phyloP scores from a whole-genome alignment of 768 basidiomycete genomes.

The Omphalotus guepiniiformis region DNA sequence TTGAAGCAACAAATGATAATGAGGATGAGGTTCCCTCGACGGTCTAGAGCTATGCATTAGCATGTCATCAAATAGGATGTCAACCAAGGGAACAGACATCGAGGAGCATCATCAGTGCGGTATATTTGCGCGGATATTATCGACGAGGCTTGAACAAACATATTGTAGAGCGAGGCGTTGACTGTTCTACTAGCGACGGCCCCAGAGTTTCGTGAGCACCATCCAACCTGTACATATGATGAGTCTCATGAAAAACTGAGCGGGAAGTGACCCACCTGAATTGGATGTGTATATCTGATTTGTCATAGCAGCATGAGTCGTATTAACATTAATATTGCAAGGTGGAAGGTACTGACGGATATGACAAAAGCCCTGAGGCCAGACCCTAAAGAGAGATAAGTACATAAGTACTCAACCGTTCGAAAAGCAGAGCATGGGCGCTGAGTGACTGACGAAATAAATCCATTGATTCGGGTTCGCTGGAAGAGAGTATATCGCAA shows the following conservation, averaged over 20 bases:
- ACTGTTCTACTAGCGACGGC: slow-evolving; percentile 57
- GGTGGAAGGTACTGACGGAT: slow-evolving; percentile 28
- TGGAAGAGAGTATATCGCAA: slow-evolving; percentile 49
- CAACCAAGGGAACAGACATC: slow-evolving; percentile 32
- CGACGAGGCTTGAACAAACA: slow-evolving; percentile 42
- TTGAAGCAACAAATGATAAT: slow-evolving; percentile 50
- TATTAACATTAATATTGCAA: slow-evolving; percentile 15
- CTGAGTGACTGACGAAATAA: slow-evolving; percentile 39
- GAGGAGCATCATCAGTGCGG: slow-evolving; percentile 50
- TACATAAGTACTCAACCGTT: not conserved
- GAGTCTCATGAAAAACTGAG: not conserved
- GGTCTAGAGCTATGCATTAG: slow-evolving; percentile 32
- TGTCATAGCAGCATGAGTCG: slow-evolving; percentile 13
- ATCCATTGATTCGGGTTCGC: slow-evolving; percentile 48
- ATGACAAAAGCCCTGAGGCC: slow-evolving; percentile 40
- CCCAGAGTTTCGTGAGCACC: slow-evolving; percentile 59
- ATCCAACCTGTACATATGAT: slow-evolving; percentile 33
- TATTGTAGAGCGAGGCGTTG: slow-evolving; percentile 57
- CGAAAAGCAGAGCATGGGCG: not conserved
- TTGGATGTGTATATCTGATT: slow-evolving; percentile 44
- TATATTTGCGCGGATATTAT: slow-evolving; percentile 57
- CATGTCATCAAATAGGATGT: not conserved
- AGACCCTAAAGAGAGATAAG: slow-evolving; percentile 28
- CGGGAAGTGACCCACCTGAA: slow-evolving; percentile 29
- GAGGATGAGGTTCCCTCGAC: slow-evolving; percentile 53